phyloP scores from a whole-genome alignment of 2,329 filamentous ascomycete species.

The Elsinoe perseae region DNA sequence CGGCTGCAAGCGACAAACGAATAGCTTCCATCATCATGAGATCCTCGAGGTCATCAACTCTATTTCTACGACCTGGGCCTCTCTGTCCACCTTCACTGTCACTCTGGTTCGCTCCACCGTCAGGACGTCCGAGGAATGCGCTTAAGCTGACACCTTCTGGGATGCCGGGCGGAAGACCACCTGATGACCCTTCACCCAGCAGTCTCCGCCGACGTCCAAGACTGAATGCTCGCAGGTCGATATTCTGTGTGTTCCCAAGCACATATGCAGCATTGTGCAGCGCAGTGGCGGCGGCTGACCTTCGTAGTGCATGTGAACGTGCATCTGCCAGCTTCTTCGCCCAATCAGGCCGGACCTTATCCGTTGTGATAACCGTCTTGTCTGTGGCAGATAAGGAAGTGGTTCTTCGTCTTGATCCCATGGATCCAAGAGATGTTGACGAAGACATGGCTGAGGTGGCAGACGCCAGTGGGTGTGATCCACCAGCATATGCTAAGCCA shows the following conservation, averaged over 20 bases:
- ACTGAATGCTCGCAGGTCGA: slow-evolving; percentile 44
- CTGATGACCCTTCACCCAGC: slow-evolving; percentile 42
- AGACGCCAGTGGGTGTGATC: slow-evolving; percentile 44
- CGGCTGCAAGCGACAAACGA: slow-evolving; percentile 76
- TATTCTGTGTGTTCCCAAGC: slow-evolving; percentile 51
- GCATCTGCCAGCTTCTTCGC: slow-evolving; percentile 79
- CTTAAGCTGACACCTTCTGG: slow-evolving; percentile 25
- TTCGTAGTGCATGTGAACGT: slow-evolving; percentile 71
- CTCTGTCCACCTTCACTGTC: slow-evolving; percentile 34
- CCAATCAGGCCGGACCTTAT: slow-evolving; percentile 91
- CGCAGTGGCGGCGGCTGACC: slow-evolving; percentile 87
- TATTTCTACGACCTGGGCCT: slow-evolving; percentile 48
- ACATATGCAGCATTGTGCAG: slow-evolving; percentile 92
- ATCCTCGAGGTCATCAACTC: slow-evolving; percentile 85
- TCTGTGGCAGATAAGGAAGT: slow-evolving; percentile 73
- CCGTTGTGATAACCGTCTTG: slow-evolving; percentile 82
- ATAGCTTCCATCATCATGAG: slow-evolving; percentile 99
- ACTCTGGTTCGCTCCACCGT: slow-evolving; percentile 22
- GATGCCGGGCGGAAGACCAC: slow-evolving; percentile 37
- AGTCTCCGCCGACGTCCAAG: slow-evolving; percentile 43
- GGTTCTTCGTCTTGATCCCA: slow-evolving; percentile 49
- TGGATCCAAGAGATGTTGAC: slow-evolving; percentile 59
- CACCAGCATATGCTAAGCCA: slow-evolving; percentile 60
- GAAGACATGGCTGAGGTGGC: slow-evolving; percentile 73
- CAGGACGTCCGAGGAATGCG: slow-evolving; percentile 26